Conservation (phyloP, 2,329 filamentous ascomycete genomes). For the Exserohilum turcica region DNA sequence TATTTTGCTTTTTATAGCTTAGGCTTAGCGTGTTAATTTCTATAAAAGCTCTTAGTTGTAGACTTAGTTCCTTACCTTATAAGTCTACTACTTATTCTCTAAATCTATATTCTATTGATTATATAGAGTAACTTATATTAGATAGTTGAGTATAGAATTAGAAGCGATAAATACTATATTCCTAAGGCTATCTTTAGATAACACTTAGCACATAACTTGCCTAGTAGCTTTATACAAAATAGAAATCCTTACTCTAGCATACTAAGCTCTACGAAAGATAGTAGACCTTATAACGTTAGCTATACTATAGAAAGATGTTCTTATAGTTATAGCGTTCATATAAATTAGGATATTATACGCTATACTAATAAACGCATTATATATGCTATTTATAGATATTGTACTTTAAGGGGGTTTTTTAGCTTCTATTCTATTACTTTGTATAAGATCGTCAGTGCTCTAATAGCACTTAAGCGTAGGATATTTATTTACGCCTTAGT, state of each 20-base stretch:
- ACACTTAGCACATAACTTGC: neutral
- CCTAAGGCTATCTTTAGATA: neutral
- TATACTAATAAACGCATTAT: neutral
- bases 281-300: neutral
- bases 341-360: neutral
- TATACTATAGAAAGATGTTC: neutral
- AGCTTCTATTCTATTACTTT: too few relatives aligned
- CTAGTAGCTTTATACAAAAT: neutral
- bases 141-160: neutral
- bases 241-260: neutral
- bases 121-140: neutral
- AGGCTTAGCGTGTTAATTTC: too few relatives aligned
- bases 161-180: neutral
- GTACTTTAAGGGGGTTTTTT: neutral
- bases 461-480: too few relatives aligned
- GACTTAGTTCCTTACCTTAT: neutral
- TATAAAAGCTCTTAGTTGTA: too few relatives aligned
- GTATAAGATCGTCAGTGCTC: too few relatives aligned
- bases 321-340: neutral
- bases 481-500: too few relatives aligned
- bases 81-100: neutral
- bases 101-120: neutral
- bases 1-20: too few relatives aligned
- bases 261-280: neutral
- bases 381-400: neutral